Percentiles rank a stretch among this genome's conserved stretches.
Evolutionary conservation across 495 filamentous ascomycete genomes (phyloP).

Genomic region (Penicillium antarcticum): DNA sequence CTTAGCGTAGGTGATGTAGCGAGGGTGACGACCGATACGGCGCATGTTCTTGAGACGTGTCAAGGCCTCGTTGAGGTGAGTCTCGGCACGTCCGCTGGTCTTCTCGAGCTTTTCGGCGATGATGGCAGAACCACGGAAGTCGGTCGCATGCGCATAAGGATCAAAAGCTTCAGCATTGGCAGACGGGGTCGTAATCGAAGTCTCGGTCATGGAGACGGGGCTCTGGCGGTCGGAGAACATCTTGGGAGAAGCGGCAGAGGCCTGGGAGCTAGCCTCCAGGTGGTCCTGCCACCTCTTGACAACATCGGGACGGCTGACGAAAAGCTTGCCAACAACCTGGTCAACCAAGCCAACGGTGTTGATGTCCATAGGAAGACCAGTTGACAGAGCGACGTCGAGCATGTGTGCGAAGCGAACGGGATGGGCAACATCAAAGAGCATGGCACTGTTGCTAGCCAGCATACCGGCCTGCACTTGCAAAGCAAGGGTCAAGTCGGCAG

Average conservation of each 20-base stretch:
- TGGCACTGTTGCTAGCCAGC: constrained; percentile 42
- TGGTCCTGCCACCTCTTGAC: constrained; percentile 56
- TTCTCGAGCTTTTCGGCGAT: constrained; percentile 86
- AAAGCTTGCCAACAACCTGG: constrained; percentile 52
- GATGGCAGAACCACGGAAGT: constrained; percentile 84
- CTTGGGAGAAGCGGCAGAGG: constrained; percentile 7
- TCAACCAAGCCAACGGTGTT: constrained; percentile 53
- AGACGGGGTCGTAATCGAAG: constrained; percentile 36
- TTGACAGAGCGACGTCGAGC: constrained; percentile 50
- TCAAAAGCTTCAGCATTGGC: constrained; percentile 76
- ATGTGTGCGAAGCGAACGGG: constrained; percentile 60
- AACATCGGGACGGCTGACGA: constrained; percentile 53
- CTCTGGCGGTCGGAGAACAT: constrained; percentile 31
- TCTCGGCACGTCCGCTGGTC: constrained; percentile 60
- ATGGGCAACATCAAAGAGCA: constrained; percentile 51
- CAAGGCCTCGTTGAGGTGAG: constrained; percentile 76
- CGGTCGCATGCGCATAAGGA: constrained; percentile 83
- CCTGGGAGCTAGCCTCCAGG: constrained; percentile 39
- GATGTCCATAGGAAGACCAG: constrained; percentile 46
- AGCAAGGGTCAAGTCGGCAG: constrained; percentile 56
- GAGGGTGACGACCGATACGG: constrained; percentile 82
- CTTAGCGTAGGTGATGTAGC: constrained; percentile 94
- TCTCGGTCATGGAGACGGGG: constrained; percentile 35
- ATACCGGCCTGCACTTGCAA: constrained; percentile 64
- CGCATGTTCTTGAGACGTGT: constrained; percentile 87